A percentile compares a stretch with the other conserved stretches of the same genome.
These are phyloP conservation scores for Geotrichum candidum DNA, from an alignment of 1,139 yeast genomes.

Conservation along the genomic window DNA sequence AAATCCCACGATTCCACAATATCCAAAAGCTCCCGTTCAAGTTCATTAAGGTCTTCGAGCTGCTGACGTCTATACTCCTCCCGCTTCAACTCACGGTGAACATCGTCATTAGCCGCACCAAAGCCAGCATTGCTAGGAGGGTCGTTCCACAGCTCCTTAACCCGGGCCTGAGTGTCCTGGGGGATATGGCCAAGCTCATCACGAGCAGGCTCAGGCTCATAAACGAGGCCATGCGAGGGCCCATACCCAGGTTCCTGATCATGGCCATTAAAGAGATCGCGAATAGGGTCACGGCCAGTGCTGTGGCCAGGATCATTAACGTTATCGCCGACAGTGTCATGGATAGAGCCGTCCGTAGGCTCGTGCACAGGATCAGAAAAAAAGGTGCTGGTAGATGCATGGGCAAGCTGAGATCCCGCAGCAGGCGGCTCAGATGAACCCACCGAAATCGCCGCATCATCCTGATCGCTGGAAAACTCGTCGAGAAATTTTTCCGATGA, in stretches of 20 bases:
- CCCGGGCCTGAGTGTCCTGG: not conserved
- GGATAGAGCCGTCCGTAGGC: not conserved
- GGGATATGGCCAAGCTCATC: not conserved
- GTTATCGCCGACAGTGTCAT: too few species aligned
- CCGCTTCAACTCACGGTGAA: not conserved
- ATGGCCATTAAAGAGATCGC: not conserved
- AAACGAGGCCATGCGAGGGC: not conserved
- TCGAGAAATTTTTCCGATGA: not conserved
- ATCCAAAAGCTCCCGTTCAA: conserved; percentile 8
- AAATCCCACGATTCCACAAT: conserved; percentile 10
- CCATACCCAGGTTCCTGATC: not conserved
- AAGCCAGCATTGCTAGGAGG: not conserved
- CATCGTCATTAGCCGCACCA: not conserved
- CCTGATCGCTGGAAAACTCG: not conserved
- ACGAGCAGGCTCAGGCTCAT: not conserved
- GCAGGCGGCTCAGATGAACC: not conserved
- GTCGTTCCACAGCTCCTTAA: not conserved
- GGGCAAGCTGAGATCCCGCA: not conserved
- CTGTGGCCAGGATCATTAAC: too few species aligned
- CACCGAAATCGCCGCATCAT: not conserved
- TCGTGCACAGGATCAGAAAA: not conserved
- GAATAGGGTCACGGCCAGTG: not conserved
- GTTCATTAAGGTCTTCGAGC: not conserved
- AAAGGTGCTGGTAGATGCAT: not conserved
- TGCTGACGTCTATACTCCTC: not conserved